Conservation (phyloP, 148 eudicot genomes). For the Rhododendron mucronatum region DNA sequence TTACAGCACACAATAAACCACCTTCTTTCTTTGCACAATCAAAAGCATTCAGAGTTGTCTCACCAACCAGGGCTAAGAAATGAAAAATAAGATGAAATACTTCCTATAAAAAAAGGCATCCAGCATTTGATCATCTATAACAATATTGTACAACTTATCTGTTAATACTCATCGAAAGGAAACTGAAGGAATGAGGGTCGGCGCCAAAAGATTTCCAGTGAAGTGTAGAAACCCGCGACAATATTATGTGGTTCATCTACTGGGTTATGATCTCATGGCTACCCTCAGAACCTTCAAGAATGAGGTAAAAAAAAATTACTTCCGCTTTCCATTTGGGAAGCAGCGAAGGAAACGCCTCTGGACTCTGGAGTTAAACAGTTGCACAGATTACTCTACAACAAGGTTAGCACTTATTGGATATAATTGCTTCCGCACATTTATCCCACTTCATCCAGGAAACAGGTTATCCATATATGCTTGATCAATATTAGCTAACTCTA, state of each 20-base stretch:
- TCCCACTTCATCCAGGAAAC: neutral
- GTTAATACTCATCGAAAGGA: slow-evolving; percentile 8
- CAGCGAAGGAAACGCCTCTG: slow-evolving; percentile 6
- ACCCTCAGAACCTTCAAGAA: slow-evolving; percentile 17
- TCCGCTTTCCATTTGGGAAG: neutral
- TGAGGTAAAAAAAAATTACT: neutral
- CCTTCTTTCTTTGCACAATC: neutral
- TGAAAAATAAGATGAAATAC: neutral
- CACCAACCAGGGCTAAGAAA: neutral
- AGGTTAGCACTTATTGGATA: slow-evolving; percentile 22
- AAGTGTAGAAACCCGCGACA: slow-evolving; percentile 2
- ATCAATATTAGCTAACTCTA: slow-evolving; percentile 7
- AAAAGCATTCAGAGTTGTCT: neutral
- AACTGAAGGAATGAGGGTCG: neutral
- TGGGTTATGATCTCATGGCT: slow-evolving; percentile 20
- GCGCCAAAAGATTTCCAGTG: neutral
- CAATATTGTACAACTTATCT: slow-evolving; percentile 9
- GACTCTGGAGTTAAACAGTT: slow-evolving; percentile 15
- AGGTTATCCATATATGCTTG: neutral
- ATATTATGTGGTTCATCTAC: slow-evolving; percentile 11
- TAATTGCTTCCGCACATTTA: neutral
- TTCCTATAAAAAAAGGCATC: neutral
- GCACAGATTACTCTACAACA: slow-evolving; percentile 15
- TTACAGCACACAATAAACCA: neutral
- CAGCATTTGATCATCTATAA: slow-evolving; percentile 12